Conservation (phyloP, 2,329 filamentous ascomycete species). For the Colletotrichum echinochloae region DNA sequence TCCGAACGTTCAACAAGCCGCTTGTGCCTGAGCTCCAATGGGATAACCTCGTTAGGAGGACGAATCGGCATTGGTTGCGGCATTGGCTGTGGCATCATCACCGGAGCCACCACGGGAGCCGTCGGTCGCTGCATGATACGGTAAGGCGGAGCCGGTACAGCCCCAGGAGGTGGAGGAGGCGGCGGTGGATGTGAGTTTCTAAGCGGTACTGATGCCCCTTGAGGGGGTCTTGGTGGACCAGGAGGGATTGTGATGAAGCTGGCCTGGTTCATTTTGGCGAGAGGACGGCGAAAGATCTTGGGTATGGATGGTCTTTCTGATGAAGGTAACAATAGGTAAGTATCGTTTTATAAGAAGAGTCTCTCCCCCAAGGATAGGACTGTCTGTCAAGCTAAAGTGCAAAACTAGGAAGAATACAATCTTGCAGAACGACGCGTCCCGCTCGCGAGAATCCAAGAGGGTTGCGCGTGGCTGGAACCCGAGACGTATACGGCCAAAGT, state of each 20-base stretch:
- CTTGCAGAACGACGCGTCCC: neutral
- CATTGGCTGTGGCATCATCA: neutral
- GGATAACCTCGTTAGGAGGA: slow-evolving; percentile 25
- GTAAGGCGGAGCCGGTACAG: neutral
- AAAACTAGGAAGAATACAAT: neutral
- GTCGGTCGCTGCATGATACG: neutral
- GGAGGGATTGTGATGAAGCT: slow-evolving; percentile 12
- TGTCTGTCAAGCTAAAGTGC: slow-evolving; percentile 2
- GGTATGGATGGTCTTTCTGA: neutral
- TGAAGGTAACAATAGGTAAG: neutral
- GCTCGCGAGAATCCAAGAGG: neutral
- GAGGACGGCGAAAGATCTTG: neutral
- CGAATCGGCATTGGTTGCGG: slow-evolving; percentile 18
- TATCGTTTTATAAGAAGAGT: slow-evolving; percentile 20
- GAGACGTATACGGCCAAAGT: slow-evolving; percentile 27
- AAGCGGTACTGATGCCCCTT: neutral
- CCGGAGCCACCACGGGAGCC: slow-evolving; percentile 1
- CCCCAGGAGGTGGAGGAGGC: neutral
- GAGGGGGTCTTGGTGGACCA: slow-evolving; percentile 2
- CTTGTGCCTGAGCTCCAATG: slow-evolving; percentile 40
- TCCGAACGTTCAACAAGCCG: slow-evolving; percentile 49
- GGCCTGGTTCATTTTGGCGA: slow-evolving; percentile 26
- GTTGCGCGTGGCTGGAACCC: neutral
- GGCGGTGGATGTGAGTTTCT: slow-evolving; percentile 17
- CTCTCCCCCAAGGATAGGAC: neutral